Conservation (phyloP, 78 protist genomes). For the Dictyostelium capitatum region DNA sequence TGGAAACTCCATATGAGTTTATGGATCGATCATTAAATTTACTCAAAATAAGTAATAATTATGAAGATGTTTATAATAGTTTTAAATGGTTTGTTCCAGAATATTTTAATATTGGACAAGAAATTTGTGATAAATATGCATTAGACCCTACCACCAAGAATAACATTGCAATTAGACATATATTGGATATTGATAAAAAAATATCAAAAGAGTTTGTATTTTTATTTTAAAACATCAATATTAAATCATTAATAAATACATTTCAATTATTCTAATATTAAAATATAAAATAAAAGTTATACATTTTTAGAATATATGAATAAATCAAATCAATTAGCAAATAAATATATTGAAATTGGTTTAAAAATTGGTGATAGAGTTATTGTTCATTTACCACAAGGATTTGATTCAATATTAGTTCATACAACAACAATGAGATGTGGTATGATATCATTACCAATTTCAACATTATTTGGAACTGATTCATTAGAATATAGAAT, state of each 20-base stretch:
- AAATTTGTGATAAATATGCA: constrained; percentile 54
- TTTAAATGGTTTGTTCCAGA: constrained; percentile 59
- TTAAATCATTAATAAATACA: not conserved
- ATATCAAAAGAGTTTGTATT: too few species aligned
- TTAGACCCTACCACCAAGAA: too few species aligned
- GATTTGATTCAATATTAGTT: not conserved
- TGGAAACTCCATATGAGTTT: too few species aligned
- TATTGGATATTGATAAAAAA: not conserved
- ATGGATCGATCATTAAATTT: too few species aligned
- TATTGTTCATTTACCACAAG: constrained; percentile 40
- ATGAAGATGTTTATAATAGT: too few species aligned
- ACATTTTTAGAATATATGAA: constrained; percentile 33
- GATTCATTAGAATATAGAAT: constrained; percentile 39
- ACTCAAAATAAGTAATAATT: too few species aligned
- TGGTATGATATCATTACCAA: constrained; percentile 28
- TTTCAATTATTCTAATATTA: too few species aligned
- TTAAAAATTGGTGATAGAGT: constrained; percentile 11
- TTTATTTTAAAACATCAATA: not conserved
- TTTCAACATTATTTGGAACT: constrained; percentile 47
- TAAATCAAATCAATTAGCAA: constrained; percentile 52
- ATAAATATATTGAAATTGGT: not conserved
- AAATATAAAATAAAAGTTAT: too few species aligned
- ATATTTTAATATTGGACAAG: constrained; percentile 46
- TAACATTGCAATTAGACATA: constrained; percentile 9
- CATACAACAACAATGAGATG: not conserved